Evolutionary conservation across 257 asterid genomes (phyloP).

Genomic region (Dorcoceras hygrometricum): DNA sequence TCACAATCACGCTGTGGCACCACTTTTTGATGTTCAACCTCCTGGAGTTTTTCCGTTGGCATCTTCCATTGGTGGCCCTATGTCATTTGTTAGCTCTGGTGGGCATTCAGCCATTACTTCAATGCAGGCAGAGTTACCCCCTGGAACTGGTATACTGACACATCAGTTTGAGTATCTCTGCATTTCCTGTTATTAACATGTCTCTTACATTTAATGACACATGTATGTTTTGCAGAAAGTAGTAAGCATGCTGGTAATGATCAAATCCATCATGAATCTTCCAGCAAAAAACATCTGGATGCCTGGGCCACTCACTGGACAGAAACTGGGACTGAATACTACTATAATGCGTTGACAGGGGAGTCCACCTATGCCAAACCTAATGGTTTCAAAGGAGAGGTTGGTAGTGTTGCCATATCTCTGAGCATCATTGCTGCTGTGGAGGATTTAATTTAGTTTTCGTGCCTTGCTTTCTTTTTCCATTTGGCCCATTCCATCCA

Average conservation of each 20-base stretch:
- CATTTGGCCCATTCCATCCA: neutral
- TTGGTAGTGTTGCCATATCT: slow-evolving; percentile 28
- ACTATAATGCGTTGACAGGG: slow-evolving; percentile 82
- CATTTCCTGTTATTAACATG: slow-evolving; percentile 6
- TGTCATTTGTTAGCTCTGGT: slow-evolving; percentile 35
- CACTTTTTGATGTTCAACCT: slow-evolving; percentile 63
- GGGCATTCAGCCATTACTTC: slow-evolving; percentile 37
- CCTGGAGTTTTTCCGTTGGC: slow-evolving; percentile 67
- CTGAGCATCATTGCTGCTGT: slow-evolving; percentile 14
- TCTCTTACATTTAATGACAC: slow-evolving; percentile 20
- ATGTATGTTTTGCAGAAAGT: slow-evolving; percentile 38
- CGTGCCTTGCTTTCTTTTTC: neutral
- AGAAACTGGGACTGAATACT: slow-evolving; percentile 76
- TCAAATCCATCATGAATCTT: slow-evolving; percentile 43
- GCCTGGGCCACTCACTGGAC: slow-evolving; percentile 95
- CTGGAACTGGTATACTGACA: slow-evolving; percentile 59
- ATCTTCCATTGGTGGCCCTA: slow-evolving; percentile 45
- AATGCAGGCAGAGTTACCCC: slow-evolving; percentile 57
- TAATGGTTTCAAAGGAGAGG: slow-evolving; percentile 79
- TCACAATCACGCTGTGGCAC: slow-evolving; percentile 43
- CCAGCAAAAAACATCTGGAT: slow-evolving; percentile 45
- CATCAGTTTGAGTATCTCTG: slow-evolving; percentile 21
- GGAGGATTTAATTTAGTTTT: slow-evolving; percentile 12
- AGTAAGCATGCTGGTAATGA: slow-evolving; percentile 33
- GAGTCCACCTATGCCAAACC: slow-evolving; percentile 96